phyloP scores from a whole-genome alignment of 176 grass and related monocot species.

The Lolium rigidum region DNA sequence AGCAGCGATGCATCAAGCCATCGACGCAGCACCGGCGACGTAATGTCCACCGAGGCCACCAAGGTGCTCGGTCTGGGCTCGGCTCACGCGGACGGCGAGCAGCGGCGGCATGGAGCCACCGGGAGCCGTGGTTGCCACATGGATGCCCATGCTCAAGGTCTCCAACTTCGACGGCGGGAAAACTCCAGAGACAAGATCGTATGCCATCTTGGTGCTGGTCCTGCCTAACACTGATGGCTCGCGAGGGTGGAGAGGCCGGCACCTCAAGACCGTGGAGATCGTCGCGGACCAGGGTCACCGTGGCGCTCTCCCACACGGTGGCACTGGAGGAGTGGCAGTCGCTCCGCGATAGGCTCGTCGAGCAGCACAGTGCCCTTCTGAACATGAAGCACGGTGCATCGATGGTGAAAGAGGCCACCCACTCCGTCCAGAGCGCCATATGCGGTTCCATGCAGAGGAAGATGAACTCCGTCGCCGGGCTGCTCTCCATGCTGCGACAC shows the following conservation, averaged over 20 bases:
- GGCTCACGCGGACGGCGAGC: background rate
- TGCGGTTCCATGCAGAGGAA: conserved; percentile 51
- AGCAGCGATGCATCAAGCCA: too few species aligned
- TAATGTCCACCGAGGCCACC: conserved; percentile 44
- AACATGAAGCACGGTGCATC: conserved; percentile 41
- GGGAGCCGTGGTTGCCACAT: conserved; percentile 51
- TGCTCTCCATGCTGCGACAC: too few species aligned
- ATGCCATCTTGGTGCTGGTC: conserved; percentile 16
- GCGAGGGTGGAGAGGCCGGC: conserved; percentile 36
- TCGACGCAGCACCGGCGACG: background rate
- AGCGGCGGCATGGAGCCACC: background rate
- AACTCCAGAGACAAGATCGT: conserved; percentile 31
- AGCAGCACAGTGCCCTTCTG: conserved; percentile 48
- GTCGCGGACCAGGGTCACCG: conserved; percentile 51
- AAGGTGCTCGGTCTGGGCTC: conserved; percentile 56
- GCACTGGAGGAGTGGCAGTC: conserved; percentile 40
- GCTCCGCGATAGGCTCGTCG: conserved; percentile 15
- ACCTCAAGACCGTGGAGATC: conserved; percentile 27
- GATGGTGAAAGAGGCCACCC: conserved; percentile 50
- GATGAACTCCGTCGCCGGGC: conserved; percentile 42
- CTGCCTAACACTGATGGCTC: background rate
- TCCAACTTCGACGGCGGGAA: background rate
- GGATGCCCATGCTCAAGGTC: conserved; percentile 52
- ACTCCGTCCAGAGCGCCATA: conserved; percentile 54
- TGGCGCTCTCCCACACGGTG: conserved; percentile 51